Percentiles rank a stretch among this genome's conserved stretches.
Evolutionary conservation across 2,329 filamentous ascomycete genomes (phyloP).

Genomic region (Akanthomyces dipterigenus): DNA sequence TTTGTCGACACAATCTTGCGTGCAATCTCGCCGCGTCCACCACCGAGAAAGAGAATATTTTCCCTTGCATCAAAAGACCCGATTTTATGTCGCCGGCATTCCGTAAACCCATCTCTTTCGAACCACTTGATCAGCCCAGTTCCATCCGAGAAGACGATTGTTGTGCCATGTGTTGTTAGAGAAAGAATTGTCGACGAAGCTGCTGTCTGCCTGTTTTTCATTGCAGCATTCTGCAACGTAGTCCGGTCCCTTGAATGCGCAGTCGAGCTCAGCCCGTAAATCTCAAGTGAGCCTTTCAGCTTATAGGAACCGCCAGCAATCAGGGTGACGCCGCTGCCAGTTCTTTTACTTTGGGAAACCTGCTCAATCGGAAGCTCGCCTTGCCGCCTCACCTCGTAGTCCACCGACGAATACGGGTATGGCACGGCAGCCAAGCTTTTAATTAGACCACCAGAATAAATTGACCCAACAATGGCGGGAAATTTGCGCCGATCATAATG

Average conservation of each 20-base stretch:
- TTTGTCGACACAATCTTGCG: constrained; percentile 68
- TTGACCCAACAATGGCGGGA: constrained; percentile 66
- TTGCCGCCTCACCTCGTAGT: constrained; percentile 50
- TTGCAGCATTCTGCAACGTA: constrained; percentile 38
- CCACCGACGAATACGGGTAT: constrained; percentile 57
- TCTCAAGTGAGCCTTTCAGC: constrained; percentile 79
- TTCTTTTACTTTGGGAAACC: constrained; percentile 46
- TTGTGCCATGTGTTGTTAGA: constrained; percentile 72
- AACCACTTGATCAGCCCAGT: constrained; percentile 85
- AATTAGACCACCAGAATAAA: constrained; percentile 77
- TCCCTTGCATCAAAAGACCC: constrained; percentile 45
- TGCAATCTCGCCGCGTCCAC: constrained; percentile 62
- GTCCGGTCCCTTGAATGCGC: constrained; percentile 21
- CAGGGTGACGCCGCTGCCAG: constrained; percentile 54
- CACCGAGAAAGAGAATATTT: constrained; percentile 44
- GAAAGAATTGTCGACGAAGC: constrained; percentile 75
- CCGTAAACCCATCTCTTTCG: constrained; percentile 70
- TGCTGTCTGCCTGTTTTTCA: constrained; percentile 78
- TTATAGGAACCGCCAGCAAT: constrained; percentile 88
- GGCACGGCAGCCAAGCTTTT: constrained; percentile 66
- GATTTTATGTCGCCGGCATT: constrained; percentile 48
- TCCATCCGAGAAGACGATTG: constrained; percentile 77
- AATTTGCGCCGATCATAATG: constrained; percentile 87
- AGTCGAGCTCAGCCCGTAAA: constrained; percentile 58
- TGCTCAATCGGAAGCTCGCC: constrained; percentile 49